Base-by-base conservation (phyloP, 805 yeast genomes). In the Ogataea saltuana region DNA sequence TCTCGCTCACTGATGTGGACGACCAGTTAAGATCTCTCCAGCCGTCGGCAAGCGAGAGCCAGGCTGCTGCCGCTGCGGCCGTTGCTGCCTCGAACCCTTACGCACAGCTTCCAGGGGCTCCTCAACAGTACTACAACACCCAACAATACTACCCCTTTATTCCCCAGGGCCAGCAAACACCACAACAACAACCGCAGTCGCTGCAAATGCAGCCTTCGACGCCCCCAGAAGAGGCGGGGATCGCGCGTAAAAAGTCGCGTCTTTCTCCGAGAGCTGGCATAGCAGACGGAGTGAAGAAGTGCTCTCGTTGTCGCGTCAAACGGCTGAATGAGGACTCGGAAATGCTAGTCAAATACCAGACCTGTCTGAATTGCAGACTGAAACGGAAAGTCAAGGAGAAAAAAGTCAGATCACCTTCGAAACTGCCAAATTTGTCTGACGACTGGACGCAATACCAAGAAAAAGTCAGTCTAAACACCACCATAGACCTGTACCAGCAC, bases 261-360 rank as follows among this genome's bases (percentile, higher is more conserved):
- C 12, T 47, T 9, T 30, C 39, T n/a, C 21, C 40, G 16, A 33
- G 47, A 39, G 28, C 33, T 2, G 36, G 44, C 15, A 29, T 26
- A 11, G 42, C 30, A 11, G 53, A 53, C 13, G 44, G 52, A 7
- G 49, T 64, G 7, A 67, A 61, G 51, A 71, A 71, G 43, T 71
- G 76, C 45, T 64, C 75, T 1, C 59, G 76, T 28, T 71, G 76
- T 48, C 54, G 75, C 13, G 71, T 68, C 17, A 70, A 67, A 33
- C 49, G 76, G 41, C 20, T 52, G 1, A 50, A 54, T 16, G 76
- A 71, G 46, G 51, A 58, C 6, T 41, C 51, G 3, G 67, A 59
- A 5, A 57, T 62, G 30, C 51, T 71, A 29, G 47, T 48, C n/a
- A 68, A 65, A 46, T 71, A 70, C 50, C 67, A 68, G n/a, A 71